Base-by-base conservation (phyloP, 2,329 filamentous ascomycete species). In the Helotiales sp. region DNA sequence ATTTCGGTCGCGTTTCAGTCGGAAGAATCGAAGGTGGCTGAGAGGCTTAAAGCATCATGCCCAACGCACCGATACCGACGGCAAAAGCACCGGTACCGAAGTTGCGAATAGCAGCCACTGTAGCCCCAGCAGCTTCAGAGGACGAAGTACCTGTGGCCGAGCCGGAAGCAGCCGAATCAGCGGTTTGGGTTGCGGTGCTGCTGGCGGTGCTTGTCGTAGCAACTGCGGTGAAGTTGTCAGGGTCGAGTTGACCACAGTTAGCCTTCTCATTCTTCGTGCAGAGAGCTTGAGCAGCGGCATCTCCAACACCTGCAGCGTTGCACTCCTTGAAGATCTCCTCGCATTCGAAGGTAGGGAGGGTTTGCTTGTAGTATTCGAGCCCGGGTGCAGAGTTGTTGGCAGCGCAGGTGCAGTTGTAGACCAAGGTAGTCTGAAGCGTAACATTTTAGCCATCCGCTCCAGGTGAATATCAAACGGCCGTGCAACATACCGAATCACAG, bases 281-380 rank as follows among this genome's bases (percentile, higher is more conserved):
- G 49, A 70, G 59, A 52, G 72, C 64, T 65, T 81, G 77, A 52
- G 72, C 74, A 58, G 77, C 69, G 40, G 75, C 70, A 60, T 81
- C 73, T 60, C 79, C 72, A 64, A 77, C 72, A 66, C 79, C 66
- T 57, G 72, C 67, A 27, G 62, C n/a, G 58, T 80, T 76, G 68
- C 80, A 82, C 64, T 80, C 75, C 24, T 63, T 65, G 67, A 72
- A 82, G 73, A 78, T 81, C 62, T 73, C 73, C 66, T 79, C 68
- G 75, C 85, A 88, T 71, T 84, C 77, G 71, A 77, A 85, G 72
- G 77, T 83, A 40, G 84, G 84, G 49, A 89, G 74, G 24, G 83
- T 84, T 71, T 82, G 74, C 54, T 72, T 65, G 73, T 86, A 89
- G 65, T 76, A 73, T 59, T 74, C 70, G 65, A 86, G 77, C 67